A percentile compares a stretch with the other conserved stretches of the same genome.
Conservation (phyloP, 2,329 filamentous ascomycete genomes). For the Colletotrichum liaoningense region DNA sequence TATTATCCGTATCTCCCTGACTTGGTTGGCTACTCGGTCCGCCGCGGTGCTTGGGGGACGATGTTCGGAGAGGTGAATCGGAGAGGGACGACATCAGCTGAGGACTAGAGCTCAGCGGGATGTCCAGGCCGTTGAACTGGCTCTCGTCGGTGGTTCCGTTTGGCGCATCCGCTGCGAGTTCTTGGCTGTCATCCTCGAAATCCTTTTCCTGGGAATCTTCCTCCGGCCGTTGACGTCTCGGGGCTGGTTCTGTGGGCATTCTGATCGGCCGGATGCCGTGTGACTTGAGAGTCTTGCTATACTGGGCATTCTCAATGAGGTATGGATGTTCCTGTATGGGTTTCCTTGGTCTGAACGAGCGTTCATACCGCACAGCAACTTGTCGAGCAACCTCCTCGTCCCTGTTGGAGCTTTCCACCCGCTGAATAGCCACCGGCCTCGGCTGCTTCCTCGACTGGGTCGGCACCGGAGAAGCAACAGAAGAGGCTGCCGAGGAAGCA, state of each 20-base stretch:
- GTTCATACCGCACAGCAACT: conserved; percentile 50
- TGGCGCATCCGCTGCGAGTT: conserved; percentile 42
- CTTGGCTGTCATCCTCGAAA: conserved; percentile 64
- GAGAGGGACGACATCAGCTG: conserved; percentile 16
- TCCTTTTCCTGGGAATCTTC: conserved; percentile 62
- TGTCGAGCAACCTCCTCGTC: conserved; percentile 29
- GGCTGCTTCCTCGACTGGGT: background rate
- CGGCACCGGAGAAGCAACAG: background rate
- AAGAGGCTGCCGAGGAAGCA: background rate
- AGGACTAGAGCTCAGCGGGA: background rate
- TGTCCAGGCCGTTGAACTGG: conserved; percentile 38
- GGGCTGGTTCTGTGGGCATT: conserved; percentile 48
- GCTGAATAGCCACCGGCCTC: background rate
- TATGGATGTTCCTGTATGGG: conserved; percentile 72
- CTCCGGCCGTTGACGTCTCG: conserved; percentile 44
- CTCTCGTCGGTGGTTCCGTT: conserved; percentile 49
- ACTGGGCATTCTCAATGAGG: conserved; percentile 65
- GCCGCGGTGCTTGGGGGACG: conserved; percentile 36
- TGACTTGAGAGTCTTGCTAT: conserved; percentile 63
- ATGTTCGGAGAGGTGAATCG: conserved; percentile 19
- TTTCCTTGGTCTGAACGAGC: conserved; percentile 68
- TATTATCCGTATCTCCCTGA: conserved; percentile 50
- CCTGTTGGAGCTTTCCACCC: background rate
- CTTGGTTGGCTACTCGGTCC: conserved; percentile 48
- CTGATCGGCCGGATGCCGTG: conserved; percentile 66